A percentile compares a stretch with the other conserved stretches of the same genome.
Evolutionary conservation across 352 stramenopile species (phyloP).

Genomic region (Globisporangium uncinulatum): DNA sequence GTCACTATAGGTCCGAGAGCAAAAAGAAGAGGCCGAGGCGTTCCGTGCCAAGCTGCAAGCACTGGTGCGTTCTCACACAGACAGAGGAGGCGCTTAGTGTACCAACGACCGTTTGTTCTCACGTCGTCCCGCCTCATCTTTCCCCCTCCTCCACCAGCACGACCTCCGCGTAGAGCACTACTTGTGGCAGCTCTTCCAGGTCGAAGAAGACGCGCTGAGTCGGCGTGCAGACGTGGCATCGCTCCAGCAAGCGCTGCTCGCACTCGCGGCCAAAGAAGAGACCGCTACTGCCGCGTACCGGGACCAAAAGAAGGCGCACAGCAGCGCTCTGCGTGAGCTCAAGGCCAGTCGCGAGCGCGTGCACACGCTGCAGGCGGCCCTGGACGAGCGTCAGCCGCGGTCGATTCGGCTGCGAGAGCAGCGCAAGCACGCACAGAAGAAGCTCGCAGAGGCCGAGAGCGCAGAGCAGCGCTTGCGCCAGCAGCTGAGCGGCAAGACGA

Average conservation of each 20-base stretch:
- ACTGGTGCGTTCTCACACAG: constrained; percentile 32
- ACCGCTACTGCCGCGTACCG: constrained; percentile 34
- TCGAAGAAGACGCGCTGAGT: constrained; percentile 85
- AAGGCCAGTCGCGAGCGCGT: constrained; percentile 65
- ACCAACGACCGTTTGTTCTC: not conserved
- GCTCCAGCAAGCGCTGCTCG: constrained; percentile 34
- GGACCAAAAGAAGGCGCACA: constrained; percentile 76
- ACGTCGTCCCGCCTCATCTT: not conserved
- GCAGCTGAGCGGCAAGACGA: constrained; percentile 77
- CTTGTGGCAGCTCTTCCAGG: constrained; percentile 95
- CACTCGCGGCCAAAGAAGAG: constrained; percentile 47
- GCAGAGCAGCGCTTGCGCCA: constrained; percentile 56
- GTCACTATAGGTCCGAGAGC: constrained; percentile 83
- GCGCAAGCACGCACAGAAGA: constrained; percentile 76
- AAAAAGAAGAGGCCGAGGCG: constrained; percentile 91
- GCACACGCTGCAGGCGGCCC: constrained; percentile 72
- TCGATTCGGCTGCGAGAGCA: constrained; percentile 86
- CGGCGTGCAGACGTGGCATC: constrained; percentile 72
- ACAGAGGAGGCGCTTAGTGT: not conserved
- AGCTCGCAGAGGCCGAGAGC: constrained; percentile 44
- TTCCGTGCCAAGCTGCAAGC: constrained; percentile 70
- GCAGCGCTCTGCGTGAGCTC: constrained; percentile 40
- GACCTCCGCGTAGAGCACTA: constrained; percentile 90
- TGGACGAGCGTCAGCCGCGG: constrained; percentile 76
- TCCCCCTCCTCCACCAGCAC: constrained; percentile 23